phyloP scores from a whole-genome alignment of 1,284 basidiomycete species.

The Cryptococcus depauperatus region DNA sequence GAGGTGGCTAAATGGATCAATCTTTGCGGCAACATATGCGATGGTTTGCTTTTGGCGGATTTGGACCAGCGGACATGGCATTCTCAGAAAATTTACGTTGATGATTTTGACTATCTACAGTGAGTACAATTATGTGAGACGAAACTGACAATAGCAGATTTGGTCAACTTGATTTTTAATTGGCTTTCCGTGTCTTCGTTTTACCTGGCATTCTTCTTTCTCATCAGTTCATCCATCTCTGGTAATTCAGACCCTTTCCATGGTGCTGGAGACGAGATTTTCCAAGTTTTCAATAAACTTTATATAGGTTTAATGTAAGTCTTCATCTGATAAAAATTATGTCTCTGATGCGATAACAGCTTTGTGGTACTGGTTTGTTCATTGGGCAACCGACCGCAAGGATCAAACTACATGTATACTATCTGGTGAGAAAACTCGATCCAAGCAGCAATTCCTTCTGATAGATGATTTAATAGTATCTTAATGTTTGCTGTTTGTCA shows the following conservation, averaged over 20 bases:
- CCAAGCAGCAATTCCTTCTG: background rate
- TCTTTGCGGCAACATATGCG: slow-evolving; percentile 68
- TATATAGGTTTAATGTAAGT: slow-evolving; percentile 50
- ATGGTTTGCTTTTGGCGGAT: slow-evolving; percentile 75
- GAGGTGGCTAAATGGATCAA: slow-evolving; percentile 74
- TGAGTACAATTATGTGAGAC: slow-evolving; percentile 9
- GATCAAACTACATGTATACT: slow-evolving; percentile 76
- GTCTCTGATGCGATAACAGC: slow-evolving; percentile 6
- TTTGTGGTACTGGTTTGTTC: slow-evolving; percentile 31
- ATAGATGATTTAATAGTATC: slow-evolving; percentile 46
- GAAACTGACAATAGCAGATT: slow-evolving; percentile 14
- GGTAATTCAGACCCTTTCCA: slow-evolving; percentile 60
- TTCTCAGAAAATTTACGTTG: slow-evolving; percentile 74
- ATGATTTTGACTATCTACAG: slow-evolving; percentile 50
- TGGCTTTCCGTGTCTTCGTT: slow-evolving; percentile 67
- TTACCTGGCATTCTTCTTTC: slow-evolving; percentile 45
- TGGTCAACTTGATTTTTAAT: slow-evolving; percentile 41
- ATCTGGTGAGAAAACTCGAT: slow-evolving; percentile 54
- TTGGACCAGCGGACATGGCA: slow-evolving; percentile 81
- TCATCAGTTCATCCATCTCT: slow-evolving; percentile 61
- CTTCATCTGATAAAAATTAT: background rate
- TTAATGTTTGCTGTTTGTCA: slow-evolving; percentile 41
- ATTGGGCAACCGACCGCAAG: slow-evolving; percentile 77
- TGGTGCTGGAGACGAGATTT: slow-evolving; percentile 65
- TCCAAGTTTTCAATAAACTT: slow-evolving; percentile 65